phyloP scores from a whole-genome alignment of 176 grass and related monocot species.

The Eragrostis curvula region DNA sequence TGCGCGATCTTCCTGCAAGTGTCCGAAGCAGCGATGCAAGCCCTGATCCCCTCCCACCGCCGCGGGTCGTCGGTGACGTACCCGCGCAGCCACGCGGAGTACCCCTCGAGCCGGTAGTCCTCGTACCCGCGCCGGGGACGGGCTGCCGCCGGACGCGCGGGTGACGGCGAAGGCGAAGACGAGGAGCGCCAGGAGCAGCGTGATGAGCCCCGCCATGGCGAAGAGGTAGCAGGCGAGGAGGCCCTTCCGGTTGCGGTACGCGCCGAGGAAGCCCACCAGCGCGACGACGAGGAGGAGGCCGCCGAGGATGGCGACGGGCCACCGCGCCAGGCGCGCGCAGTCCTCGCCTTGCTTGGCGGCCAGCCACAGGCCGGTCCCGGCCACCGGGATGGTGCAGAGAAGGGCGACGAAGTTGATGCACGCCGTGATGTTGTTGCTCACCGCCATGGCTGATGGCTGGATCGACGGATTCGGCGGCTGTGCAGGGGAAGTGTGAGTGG shows the following conservation, averaged over 20 bases:
- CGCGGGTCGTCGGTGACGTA: constrained; percentile 47
- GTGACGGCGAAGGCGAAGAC: constrained; percentile 81
- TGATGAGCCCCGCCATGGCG: constrained; percentile 78
- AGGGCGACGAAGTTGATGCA: constrained; percentile 77
- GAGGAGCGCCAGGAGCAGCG: constrained; percentile 69
- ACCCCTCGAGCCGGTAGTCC: constrained; percentile 73
- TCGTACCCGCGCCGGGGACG: constrained; percentile 54
- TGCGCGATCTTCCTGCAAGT: constrained; percentile 62
- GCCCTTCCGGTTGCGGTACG: constrained; percentile 70
- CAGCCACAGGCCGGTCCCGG: constrained; percentile 75
- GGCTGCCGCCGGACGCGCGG: constrained; percentile 44
- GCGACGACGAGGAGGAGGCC: constrained; percentile 76
- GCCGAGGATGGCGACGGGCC: constrained; percentile 69
- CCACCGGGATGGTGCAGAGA: constrained; percentile 71
- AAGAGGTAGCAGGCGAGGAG: constrained; percentile 93
- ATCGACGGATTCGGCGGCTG: no score
- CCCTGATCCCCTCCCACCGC: constrained; percentile 60
- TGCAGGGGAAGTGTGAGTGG: background rate
- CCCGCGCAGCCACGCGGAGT: constrained; percentile 66
- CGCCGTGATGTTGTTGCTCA: constrained; percentile 95
- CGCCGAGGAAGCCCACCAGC: constrained; percentile 73
- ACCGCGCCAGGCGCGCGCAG: constrained; percentile 62
- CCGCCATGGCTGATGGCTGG: constrained; percentile 50
- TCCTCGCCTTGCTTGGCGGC: constrained; percentile 63
- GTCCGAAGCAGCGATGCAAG: constrained; percentile 57